Evolutionary conservation across 108 stramenopile species (phyloP).

Genomic region (Cyclotella sp.): DNA sequence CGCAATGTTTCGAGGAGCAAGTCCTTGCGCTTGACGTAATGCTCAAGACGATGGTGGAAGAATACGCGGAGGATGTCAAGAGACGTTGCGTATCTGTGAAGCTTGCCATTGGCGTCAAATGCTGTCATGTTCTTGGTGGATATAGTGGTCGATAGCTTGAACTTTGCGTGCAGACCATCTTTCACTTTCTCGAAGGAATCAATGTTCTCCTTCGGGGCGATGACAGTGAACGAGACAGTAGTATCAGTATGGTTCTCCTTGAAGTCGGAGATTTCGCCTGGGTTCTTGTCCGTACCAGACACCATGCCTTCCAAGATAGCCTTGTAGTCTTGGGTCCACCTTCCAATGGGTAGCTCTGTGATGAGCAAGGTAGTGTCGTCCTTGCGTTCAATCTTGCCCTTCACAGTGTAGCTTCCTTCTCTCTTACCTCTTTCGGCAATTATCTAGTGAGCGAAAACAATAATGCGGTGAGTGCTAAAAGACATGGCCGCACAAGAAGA

Average conservation of each 20-base stretch:
- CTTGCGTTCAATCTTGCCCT: conserved; percentile 82
- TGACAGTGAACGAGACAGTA: conserved; percentile 94
- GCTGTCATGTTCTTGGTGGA: conserved; percentile 95
- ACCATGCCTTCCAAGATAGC: conserved; percentile 74
- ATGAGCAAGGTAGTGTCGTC: conserved; percentile 89
- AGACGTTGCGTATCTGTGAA: conserved; percentile 82
- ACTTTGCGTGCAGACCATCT: conserved; percentile 91
- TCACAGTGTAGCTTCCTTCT: conserved; percentile 59
- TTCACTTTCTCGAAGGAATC: conserved; percentile 80
- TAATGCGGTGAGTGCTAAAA: too few species aligned
- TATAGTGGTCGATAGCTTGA: conserved; percentile 91
- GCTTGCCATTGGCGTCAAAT: conserved; percentile 86
- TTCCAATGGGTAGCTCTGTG: conserved; percentile 95
- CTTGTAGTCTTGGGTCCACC: conserved; percentile 99
- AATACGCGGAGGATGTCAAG: conserved; percentile 90
- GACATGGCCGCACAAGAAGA: too few species aligned
- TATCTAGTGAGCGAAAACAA: conserved; percentile 32
- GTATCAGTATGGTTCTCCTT: conserved; percentile 98
- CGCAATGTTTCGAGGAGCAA: conserved; percentile 70
- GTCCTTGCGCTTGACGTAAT: conserved; percentile 92
- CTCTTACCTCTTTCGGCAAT: conserved; percentile 57
- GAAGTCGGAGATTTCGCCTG: conserved; percentile 90
- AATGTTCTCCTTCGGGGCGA: conserved; percentile 77
- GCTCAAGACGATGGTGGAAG: conserved; percentile 83
- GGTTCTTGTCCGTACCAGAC: conserved; percentile 59